Percentiles rank a stretch among this genome's conserved stretches.
phyloP scores from a whole-genome alignment of 805 yeast genomes.

The Citeromyces matritensis region DNA sequence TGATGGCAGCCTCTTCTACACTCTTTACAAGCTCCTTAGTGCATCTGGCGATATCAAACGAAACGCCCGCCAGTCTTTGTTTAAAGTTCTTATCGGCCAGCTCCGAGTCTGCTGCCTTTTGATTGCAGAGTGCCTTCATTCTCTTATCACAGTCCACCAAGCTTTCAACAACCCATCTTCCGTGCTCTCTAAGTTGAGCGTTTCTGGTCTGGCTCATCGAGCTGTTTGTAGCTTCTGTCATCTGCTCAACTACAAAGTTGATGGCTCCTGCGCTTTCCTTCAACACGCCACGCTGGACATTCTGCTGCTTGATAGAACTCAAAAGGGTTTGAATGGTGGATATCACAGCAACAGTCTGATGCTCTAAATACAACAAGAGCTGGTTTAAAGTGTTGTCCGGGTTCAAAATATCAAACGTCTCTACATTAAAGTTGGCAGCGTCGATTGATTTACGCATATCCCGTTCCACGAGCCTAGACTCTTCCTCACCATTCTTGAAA shows the following conservation, averaged over 20 bases:
- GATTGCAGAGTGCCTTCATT: slow-evolving; percentile 54
- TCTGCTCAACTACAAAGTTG: slow-evolving; percentile 61
- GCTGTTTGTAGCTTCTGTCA: slow-evolving; percentile 79
- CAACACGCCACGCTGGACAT: slow-evolving; percentile 61
- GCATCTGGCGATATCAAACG: slow-evolving; percentile 92
- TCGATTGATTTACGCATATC: slow-evolving; percentile 30
- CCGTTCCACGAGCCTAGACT: slow-evolving; percentile 22
- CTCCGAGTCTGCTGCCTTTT: slow-evolving; percentile 28
- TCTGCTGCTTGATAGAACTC: slow-evolving; percentile 61
- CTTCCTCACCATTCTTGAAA: slow-evolving; percentile 11
- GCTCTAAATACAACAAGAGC: slow-evolving; percentile 74
- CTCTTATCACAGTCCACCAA: slow-evolving; percentile 75
- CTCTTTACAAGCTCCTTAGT: slow-evolving; percentile 93
- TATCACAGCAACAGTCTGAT: slow-evolving; percentile 85
- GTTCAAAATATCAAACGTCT: slow-evolving; percentile 65
- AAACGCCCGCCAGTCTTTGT: slow-evolving; percentile 90
- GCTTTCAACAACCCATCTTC: slow-evolving; percentile 79
- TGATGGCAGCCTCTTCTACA: slow-evolving; percentile 85
- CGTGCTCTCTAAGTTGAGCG: slow-evolving; percentile 75
- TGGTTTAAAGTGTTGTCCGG: slow-evolving; percentile 84
- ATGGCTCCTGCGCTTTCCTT: slow-evolving; percentile 66
- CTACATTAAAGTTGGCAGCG: slow-evolving; percentile 50
- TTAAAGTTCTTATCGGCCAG: slow-evolving; percentile 81
- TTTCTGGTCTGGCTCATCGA: slow-evolving; percentile 85
- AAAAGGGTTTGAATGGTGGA: slow-evolving; percentile 76